Percentiles rank a stretch among this genome's conserved stretches.
Conservation (phyloP, 2,329 filamentous ascomycete genomes). For the Penicillium italicum region DNA sequence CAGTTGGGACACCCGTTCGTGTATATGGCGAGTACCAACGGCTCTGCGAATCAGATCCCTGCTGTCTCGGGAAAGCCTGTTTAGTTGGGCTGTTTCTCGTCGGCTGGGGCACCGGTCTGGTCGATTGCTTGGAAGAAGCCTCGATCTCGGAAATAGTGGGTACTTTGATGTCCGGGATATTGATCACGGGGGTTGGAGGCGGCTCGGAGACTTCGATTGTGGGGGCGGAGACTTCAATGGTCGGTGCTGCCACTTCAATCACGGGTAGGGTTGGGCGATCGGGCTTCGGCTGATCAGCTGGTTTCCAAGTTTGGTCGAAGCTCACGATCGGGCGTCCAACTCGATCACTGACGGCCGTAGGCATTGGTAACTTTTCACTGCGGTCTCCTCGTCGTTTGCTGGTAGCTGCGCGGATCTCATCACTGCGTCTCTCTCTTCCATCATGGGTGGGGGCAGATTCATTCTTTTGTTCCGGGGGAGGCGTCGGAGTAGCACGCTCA, state of each 20-base stretch:
- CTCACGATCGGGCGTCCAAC: slow-evolving; percentile 94
- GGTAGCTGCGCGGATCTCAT: slow-evolving; percentile 86
- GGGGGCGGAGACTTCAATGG: slow-evolving; percentile 23
- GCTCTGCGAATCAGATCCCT: slow-evolving; percentile 39
- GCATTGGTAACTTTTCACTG: slow-evolving; percentile 80
- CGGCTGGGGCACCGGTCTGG: slow-evolving; percentile 18
- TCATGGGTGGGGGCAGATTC: slow-evolving; percentile 62
- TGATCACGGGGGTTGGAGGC: slow-evolving; percentile 47
- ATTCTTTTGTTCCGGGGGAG: slow-evolving; percentile 26
- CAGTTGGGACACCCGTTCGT: slow-evolving; percentile 56
- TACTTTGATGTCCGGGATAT: slow-evolving; percentile 46
- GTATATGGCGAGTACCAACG: slow-evolving; percentile 40
- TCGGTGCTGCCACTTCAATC: slow-evolving; percentile 47
- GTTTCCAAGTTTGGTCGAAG: slow-evolving; percentile 79
- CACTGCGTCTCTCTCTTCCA: slow-evolving; percentile 75
- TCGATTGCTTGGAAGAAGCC: slow-evolving; percentile 12
- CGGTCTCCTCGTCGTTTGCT: slow-evolving; percentile 84
- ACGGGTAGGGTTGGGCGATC: slow-evolving; percentile 42
- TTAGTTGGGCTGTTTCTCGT: slow-evolving; percentile 15
- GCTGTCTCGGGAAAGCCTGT: slow-evolving; percentile 30
- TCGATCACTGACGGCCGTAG: slow-evolving; percentile 84
- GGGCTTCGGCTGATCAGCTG: slow-evolving; percentile 45
- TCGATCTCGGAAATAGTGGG: slow-evolving; percentile 39
- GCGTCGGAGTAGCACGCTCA: slow-evolving; percentile 31
- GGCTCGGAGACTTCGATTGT: slow-evolving; percentile 48